Base-by-base conservation (phyloP, 2,329 filamentous ascomycete species). In the Tolypocladium inflatum region DNA sequence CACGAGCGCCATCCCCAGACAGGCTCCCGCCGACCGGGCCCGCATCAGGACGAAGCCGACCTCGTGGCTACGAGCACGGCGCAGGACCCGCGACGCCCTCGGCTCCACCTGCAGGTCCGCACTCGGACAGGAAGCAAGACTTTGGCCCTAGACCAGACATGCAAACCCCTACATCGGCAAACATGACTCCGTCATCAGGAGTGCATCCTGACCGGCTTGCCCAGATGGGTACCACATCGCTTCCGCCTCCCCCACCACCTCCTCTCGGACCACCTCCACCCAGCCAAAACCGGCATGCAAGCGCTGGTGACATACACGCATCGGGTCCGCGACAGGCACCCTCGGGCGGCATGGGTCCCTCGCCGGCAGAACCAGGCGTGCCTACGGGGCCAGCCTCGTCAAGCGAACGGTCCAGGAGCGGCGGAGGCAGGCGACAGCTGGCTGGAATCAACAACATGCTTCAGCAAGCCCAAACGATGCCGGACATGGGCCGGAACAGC, bases 381-480 rank as follows among this genome's bases (percentile, higher is more conserved):
- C 72, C 71, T 2, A 73, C 75, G 8, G 72, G 71, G 0, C 72
- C 72, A 17, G 65, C 73, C 11, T 71, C 72, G 33, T 63, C 66
- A 10, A 67, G 67, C 23, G 75, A 78, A 35, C 70, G 76, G 37
- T 59, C 64, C 33, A 64, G 69, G 42, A 66, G 66, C 35, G 71
- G 62, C 63, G 76, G 79, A 37, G 74, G 78, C 21, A 73, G 77
- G 59, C 75, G 83, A 58, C 81, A 86, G 63, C 72, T 87, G 37
- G 78, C 79, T 15, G 79, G 80, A 52, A 86, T 87, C 59, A 84
- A 85, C 63, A 83, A 72, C 61, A 82, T 78, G 55, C 74, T 85
- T 4, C 78, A 81, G 62, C 78, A 81, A 67, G 76, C 77, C 1
- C 79, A 78, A 65, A 66, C 64, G 62, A 75, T 66, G 73, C 73